Percentiles rank a stretch among this genome's conserved stretches.
Evolutionary conservation across 768 basidiomycete genomes (phyloP).

Genomic region (Brasilioporus rufonigricans): DNA sequence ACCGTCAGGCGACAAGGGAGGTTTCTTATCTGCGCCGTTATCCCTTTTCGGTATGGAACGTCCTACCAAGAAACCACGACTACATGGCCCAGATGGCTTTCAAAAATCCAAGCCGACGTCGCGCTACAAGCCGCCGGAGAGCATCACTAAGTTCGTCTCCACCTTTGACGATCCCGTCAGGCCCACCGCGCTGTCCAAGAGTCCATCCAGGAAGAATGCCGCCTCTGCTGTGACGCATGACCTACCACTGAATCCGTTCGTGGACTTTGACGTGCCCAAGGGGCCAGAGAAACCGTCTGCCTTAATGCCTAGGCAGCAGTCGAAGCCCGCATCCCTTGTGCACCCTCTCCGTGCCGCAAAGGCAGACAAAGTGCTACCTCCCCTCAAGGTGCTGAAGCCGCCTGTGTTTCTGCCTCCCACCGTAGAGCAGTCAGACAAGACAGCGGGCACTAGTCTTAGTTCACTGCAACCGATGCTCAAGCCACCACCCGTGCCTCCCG

Average conservation of each 20-base stretch:
- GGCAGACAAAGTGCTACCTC: background rate
- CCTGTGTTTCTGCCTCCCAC: slow-evolving; percentile 10
- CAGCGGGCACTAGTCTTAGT: background rate
- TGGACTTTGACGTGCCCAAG: slow-evolving; percentile 4
- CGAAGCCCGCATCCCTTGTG: slow-evolving; percentile 6
- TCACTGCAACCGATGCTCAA: slow-evolving; percentile 8
- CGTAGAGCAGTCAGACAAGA: slow-evolving; percentile 2
- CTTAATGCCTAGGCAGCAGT: background rate
- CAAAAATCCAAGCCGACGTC: slow-evolving; percentile 19
- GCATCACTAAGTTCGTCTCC: slow-evolving; percentile 30
- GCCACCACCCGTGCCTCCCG: slow-evolving; percentile 1
- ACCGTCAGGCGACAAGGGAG: too few relatives aligned
- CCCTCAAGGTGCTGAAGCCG: slow-evolving; percentile 18
- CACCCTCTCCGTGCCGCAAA: slow-evolving; percentile 2
- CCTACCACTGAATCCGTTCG: slow-evolving; percentile 22
- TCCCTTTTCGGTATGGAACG: slow-evolving; percentile 6
- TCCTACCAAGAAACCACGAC: slow-evolving; percentile 13
- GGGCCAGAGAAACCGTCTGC: slow-evolving; percentile 5
- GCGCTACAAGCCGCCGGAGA: slow-evolving; percentile 25
- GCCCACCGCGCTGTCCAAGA: background rate
- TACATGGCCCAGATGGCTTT: slow-evolving; percentile 30
- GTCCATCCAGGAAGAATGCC: slow-evolving; percentile 4
- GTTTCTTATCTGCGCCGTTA: background rate
- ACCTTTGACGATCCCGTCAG: slow-evolving; percentile 19
- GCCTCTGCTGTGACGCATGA: slow-evolving; percentile 9